These are phyloP conservation scores for Piloderma croceum DNA, from an alignment of 768 basidiomycete genomes.

Conservation along the genomic window DNA sequence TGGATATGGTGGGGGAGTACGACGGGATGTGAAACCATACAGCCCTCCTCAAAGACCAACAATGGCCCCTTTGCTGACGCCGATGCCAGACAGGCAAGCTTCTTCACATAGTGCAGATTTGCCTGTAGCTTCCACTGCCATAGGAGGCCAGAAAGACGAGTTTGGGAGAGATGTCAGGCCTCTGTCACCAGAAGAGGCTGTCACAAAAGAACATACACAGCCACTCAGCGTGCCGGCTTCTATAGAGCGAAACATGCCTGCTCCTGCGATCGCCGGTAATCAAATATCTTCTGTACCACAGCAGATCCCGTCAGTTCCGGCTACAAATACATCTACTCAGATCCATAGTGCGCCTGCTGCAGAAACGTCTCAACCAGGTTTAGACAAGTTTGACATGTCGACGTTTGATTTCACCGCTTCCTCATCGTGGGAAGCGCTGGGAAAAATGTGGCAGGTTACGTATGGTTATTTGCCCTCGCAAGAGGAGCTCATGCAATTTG, in stretches of 20 bases:
- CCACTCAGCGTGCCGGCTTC: conserved; percentile 17
- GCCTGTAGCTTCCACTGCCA: conserved; percentile 29
- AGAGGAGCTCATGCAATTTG: conserved; percentile 72
- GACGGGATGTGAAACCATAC: conserved; percentile 47
- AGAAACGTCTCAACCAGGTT: conserved; percentile 41
- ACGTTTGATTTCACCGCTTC: conserved; percentile 72
- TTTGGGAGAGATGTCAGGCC: conserved; percentile 79
- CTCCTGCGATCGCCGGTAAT: conserved; percentile 40
- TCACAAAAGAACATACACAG: conserved; percentile 20
- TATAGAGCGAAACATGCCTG: conserved; percentile 36
- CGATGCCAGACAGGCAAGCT: conserved; percentile 20
- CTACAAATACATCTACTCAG: conserved; percentile 54
- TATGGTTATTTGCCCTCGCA: conserved; percentile 64
- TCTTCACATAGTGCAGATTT: conserved; percentile 13
- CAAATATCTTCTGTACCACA: conserved; percentile 40
- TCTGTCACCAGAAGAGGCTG: conserved; percentile 29
- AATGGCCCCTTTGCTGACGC: conserved; percentile 20
- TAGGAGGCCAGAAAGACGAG: conserved; percentile 81
- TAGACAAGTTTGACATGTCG: conserved; percentile 65
- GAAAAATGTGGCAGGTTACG: conserved; percentile 70
- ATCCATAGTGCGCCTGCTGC: conserved; percentile 28
- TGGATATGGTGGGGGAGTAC: conserved; percentile 42
- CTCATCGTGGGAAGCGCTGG: conserved; percentile 74
- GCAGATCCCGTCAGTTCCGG: conserved; percentile 38
- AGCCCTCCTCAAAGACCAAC: conserved; percentile 55